Conservation (phyloP, 345 rosid species). For the Melastoma malabathricum region DNA sequence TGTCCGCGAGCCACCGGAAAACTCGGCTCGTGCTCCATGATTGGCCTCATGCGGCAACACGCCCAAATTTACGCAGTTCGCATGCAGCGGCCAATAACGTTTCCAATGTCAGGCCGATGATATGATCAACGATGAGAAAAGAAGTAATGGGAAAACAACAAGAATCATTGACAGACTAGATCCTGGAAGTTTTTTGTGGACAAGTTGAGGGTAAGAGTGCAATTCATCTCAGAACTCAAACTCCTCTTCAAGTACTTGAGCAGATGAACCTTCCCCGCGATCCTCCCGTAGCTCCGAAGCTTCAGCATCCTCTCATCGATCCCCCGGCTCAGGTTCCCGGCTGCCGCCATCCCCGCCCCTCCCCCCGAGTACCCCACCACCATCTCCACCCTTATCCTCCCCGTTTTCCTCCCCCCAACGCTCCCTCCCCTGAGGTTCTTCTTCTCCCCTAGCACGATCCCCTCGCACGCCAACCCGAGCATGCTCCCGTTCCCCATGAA, state of each 20-base stretch:
- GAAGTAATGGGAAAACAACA: too few relatives aligned
- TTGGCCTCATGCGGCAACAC: too few relatives aligned
- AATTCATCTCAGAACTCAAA: constrained; percentile 8
- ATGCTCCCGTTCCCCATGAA: constrained; percentile 3
- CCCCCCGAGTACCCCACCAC: not conserved
- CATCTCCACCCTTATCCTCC: not conserved
- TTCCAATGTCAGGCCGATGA: too few relatives aligned
- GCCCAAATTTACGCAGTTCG: too few relatives aligned
- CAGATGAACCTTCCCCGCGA: constrained; percentile 10
- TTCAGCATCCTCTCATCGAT: constrained; percentile 5
- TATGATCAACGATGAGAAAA: too few relatives aligned
- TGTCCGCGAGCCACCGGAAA: too few relatives aligned
- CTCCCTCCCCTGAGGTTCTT: not conserved
- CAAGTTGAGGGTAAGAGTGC: constrained; percentile 6
- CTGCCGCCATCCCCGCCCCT: not conserved
- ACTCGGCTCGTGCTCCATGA: too few relatives aligned
- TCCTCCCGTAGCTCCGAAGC: constrained; percentile 8
- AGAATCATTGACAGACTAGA: constrained; percentile 3
- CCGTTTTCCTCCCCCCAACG: constrained; percentile 1
- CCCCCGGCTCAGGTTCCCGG: constrained; percentile 3
- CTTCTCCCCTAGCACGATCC: constrained; percentile 3
- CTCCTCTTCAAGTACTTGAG: constrained; percentile 3
- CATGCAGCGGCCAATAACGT: too few relatives aligned
- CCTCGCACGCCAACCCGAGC: constrained; percentile 4
- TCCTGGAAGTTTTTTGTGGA: constrained; percentile 4